A percentile compares a stretch with the other conserved stretches of the same genome.
phyloP scores from a whole-genome alignment of 179 eudicot genomes.

The Patellifolia procumbens region DNA sequence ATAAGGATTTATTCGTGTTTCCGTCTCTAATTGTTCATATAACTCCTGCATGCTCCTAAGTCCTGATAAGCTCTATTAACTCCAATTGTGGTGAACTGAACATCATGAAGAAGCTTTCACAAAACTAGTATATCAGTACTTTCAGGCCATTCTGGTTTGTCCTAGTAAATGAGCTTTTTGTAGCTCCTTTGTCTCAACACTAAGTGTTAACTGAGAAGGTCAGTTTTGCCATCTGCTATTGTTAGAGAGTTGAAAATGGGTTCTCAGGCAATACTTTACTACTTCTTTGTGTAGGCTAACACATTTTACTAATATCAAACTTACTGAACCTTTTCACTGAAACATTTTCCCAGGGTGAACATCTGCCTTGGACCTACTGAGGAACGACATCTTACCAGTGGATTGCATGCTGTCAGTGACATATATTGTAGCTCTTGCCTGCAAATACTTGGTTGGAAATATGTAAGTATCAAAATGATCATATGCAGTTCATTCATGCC shows the following conservation, averaged over 20 bases:
- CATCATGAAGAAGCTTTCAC: background rate
- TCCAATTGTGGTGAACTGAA: background rate
- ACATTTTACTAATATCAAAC: background rate
- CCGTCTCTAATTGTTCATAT: background rate
- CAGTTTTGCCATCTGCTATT: background rate
- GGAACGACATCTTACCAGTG: constrained; percentile 23
- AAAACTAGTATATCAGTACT: background rate
- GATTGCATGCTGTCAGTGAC: constrained; percentile 29
- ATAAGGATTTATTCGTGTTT: background rate
- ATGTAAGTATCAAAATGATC: constrained; percentile 15
- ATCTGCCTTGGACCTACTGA: constrained; percentile 24
- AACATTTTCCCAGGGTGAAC: constrained; percentile 18
- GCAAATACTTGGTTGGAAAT: constrained; percentile 33
- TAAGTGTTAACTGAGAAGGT: background rate
- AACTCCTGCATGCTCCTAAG: background rate
- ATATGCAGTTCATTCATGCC: background rate
- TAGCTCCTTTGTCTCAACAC: background rate
- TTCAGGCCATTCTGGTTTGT: background rate
- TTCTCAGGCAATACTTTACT: background rate
- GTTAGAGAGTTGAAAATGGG: background rate
- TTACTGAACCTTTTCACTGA: background rate
- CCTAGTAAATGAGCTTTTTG: background rate
- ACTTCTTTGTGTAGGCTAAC: background rate
- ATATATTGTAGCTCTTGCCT: constrained; percentile 29
- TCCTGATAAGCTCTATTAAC: background rate